Evolutionary conservation across 2,329 filamentous ascomycete genomes (phyloP), one percentile per base, ranked within the genome.

Genomic region (Penicillium sp.): DNA sequence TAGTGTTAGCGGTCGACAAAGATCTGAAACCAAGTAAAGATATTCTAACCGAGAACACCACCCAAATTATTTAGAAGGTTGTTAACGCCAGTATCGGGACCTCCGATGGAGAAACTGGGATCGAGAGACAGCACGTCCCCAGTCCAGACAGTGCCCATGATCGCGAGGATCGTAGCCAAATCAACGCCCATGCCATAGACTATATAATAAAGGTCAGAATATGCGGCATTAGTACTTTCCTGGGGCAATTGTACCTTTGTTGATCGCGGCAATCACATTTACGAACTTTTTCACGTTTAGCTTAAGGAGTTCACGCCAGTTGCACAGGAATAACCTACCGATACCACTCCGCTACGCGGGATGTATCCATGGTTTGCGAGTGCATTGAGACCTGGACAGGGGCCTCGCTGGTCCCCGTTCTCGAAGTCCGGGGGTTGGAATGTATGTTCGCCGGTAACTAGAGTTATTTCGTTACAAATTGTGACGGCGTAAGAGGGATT

Each of bases 71-170:
- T 70, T 5, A 80, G 68, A 7, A 80, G 68, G 58, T 79, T 76
- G 55, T 74, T 71, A 15, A 74, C 71, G 48, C 67, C 68, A 27
- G 60, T 60, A 53, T 70, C 71, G 36, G 72, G 68, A n/a, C 79
- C 79, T 11, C 81, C 81, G 40, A 84, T 83, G 1, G 81, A 84
- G 68, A 81, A 83, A 3, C 79, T 75, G 2, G 76, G 80, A 41
- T 76, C 72, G 1, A 81, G 59, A 0, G 82, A 82, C 0, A 83
- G 60, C 6, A 79, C 78, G 58, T 84, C 79, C 1, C 82, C 82
- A 4, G 76, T 76, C 61, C 77, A 78, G 11, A 79, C 76, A 15
- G 78, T 79, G 7, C 79, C 79, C 68, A 80, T 75, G 4, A 78
- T 68, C n/a, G 76, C 73, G 3, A 81, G 65, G 5, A 81, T 55